Conservation (phyloP, 163 green algal genomes). For the Coccomyxa subellipsoidea region DNA sequence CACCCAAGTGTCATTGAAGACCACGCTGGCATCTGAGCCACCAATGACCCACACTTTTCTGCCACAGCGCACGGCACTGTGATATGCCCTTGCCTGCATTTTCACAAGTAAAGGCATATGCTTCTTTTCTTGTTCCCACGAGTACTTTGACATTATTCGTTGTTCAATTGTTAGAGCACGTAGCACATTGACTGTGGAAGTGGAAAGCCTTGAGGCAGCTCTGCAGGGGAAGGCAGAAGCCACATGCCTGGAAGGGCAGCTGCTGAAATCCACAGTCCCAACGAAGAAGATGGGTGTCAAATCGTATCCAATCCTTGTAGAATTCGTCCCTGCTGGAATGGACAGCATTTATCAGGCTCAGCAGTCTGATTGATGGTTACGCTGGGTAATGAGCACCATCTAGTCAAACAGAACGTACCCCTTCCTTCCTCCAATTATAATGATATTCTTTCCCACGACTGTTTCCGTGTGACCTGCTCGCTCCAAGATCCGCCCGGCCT, state of each 20-base stretch:
- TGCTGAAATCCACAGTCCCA: background rate
- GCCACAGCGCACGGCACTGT: background rate
- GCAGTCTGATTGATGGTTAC: background rate
- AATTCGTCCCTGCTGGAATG: background rate
- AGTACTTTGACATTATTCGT: background rate
- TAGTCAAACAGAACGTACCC: background rate
- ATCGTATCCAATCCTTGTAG: conserved; percentile 5
- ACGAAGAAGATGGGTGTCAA: background rate
- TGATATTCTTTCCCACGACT: background rate
- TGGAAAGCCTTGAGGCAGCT: too few relatives aligned
- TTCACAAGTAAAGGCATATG: background rate
- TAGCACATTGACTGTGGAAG: too few relatives aligned
- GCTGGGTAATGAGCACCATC: background rate
- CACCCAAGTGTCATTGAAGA: background rate
- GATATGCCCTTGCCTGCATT: background rate
- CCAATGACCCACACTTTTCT: background rate
- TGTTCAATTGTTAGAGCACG: too few relatives aligned
- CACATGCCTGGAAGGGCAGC: background rate
- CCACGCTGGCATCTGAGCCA: background rate
- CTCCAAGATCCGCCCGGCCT: background rate
- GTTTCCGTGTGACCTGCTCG: background rate
- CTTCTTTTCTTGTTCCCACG: background rate
- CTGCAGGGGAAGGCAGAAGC: background rate
- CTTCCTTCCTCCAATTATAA: background rate
- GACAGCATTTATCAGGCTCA: background rate